Conservation (phyloP, 2,329 filamentous ascomycete genomes). For the Cercospora nicotianae region DNA sequence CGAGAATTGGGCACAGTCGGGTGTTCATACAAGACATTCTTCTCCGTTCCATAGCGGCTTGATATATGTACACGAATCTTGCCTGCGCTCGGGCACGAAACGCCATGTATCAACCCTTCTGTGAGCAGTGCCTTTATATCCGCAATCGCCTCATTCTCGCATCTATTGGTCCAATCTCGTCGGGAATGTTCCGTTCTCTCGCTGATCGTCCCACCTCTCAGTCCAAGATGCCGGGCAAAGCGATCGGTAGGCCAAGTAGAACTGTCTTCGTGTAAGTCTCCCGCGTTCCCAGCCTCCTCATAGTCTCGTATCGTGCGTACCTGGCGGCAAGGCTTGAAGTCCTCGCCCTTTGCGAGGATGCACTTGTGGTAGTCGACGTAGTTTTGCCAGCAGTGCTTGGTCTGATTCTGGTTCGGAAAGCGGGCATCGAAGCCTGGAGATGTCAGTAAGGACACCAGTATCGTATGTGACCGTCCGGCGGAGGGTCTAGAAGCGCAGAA, state of each 20-base stretch:
- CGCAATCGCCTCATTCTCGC: not conserved
- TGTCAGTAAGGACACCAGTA: not conserved
- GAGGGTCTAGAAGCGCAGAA: not conserved
- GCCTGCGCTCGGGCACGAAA: slow-evolving; percentile 7
- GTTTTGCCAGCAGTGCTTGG: slow-evolving; percentile 99
- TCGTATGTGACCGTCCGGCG: slow-evolving; percentile 2
- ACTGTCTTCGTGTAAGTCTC: slow-evolving; percentile 55
- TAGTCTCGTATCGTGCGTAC: slow-evolving; percentile 52
- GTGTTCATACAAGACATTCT: slow-evolving; percentile 5
- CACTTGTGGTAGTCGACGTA: slow-evolving; percentile 99
- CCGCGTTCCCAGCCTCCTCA: not conserved
- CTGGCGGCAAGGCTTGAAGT: slow-evolving; percentile 95
- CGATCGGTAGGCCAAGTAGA: slow-evolving; percentile 94
- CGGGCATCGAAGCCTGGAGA: slow-evolving; percentile 92
- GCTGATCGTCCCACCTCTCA: slow-evolving; percentile 94
- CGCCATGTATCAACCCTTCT: slow-evolving; percentile 2
- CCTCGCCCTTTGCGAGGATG: slow-evolving; percentile 96
- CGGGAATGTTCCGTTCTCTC: slow-evolving; percentile 63
- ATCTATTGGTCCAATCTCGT: slow-evolving; percentile 50
- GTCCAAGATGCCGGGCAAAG: slow-evolving; percentile 96
- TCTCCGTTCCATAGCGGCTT: not conserved
- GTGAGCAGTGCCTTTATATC: not conserved
- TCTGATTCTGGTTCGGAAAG: slow-evolving; percentile 97
- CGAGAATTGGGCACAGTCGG: not conserved
- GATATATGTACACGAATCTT: slow-evolving; percentile 24